Evolutionary conservation across 345 rosid species (phyloP), one percentile per base, ranked within the genome.

Genomic region (Gossypium stocksii): DNA sequence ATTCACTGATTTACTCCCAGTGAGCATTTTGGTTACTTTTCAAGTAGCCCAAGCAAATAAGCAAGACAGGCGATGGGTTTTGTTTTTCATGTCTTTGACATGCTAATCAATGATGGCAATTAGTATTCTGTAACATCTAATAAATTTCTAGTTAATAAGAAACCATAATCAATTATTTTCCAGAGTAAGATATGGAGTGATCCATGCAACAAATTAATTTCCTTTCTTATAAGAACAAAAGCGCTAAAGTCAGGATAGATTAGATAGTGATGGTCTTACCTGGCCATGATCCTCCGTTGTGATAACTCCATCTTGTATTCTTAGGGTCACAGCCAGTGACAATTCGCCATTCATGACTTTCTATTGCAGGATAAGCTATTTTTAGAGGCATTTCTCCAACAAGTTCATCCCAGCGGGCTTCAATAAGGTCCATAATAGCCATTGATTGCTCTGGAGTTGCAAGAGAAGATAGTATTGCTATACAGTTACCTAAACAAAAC

Each of bases 381-480:
- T 52, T 52, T 52, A 54, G 59, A 8, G 59, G 59, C 59, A 54
- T 54, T 54, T 54, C 59, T n/a, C 59, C 59, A 54, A 54, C 59
- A 17, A 54, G 59, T 9, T 54, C 59, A 54, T 54, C 59, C 59
- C 59, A 54, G 23, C 59, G 59, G 11, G 22, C 59, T 54, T 54
- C 59, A 15, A 54, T 54, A 17, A 54, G 59, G 23, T 89, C 93
- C 91, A 87, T 89, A 45, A 89, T 89, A 5, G 89, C 93, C 85
- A 85, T 77, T 9, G 93, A 86, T 64, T 89, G 88, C 71, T 84
- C 88, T 5, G 91, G 91, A 60, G 89, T 89, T 58, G 91, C 86
- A 19, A 89, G 77, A 8, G 93, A 87, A 52, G 87, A 79, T 29
- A 87, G 77, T 17, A 89, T 86, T 38, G 91, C 85, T 52, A 52